Evolutionary conservation across 495 filamentous ascomycete genomes (phyloP).

Genomic region (Cercophora scortea): DNA sequence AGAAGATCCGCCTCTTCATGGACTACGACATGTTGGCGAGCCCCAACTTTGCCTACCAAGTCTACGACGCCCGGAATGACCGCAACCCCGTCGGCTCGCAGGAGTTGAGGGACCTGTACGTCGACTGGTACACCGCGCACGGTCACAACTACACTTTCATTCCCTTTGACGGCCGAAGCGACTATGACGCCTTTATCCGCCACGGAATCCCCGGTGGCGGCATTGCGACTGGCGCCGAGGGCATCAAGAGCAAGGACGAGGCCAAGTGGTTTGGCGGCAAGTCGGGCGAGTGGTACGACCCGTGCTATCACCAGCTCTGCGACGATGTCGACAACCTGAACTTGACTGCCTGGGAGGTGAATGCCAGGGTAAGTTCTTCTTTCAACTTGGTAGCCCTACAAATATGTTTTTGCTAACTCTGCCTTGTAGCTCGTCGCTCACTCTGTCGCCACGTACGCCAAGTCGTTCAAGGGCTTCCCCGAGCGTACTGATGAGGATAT

Average conservation of each 20-base stretch:
- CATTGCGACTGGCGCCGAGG: slow-evolving; percentile 55
- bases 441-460: slow-evolving; percentile 44
- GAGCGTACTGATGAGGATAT: slow-evolving; percentile 22
- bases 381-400: not conserved
- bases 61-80: slow-evolving; percentile 39
- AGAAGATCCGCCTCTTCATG: slow-evolving; percentile 50
- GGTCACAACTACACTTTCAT: slow-evolving; percentile 45
- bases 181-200: slow-evolving; percentile 49
- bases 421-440: slow-evolving; percentile 41
- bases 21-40: slow-evolving; percentile 54
- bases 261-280: slow-evolving; percentile 43
- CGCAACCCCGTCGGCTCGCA: slow-evolving; percentile 42
- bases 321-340: slow-evolving; percentile 44
- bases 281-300: slow-evolving; percentile 44
- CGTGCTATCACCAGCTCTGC: slow-evolving; percentile 50
- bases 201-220: slow-evolving; percentile 47
- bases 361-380: slow-evolving; percentile 37
- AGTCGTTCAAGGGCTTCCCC: slow-evolving; percentile 47
- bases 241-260: slow-evolving; percentile 47
- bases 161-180: slow-evolving; percentile 48
- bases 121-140: slow-evolving; percentile 39
- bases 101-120: slow-evolving; percentile 43
- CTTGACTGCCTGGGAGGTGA: slow-evolving; percentile 44
- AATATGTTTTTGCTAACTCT: not conserved
- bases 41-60: slow-evolving; percentile 47